Evolutionary conservation across 129 eudicot genomes (phyloP).

Genomic region (Artemisia argyi): DNA sequence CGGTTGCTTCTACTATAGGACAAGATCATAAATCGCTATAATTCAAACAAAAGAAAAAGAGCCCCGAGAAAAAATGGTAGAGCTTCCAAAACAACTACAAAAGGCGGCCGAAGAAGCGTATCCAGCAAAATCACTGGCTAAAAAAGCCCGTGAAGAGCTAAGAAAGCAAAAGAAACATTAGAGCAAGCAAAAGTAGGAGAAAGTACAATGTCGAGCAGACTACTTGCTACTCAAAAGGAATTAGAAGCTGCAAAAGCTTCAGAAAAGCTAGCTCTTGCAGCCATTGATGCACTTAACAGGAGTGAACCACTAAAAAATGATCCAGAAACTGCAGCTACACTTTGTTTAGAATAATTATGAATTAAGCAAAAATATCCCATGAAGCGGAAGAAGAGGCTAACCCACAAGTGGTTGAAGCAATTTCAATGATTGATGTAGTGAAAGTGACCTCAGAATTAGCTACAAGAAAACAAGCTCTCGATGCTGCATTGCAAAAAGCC

Average conservation of each 20-base stretch:
- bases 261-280: conserved; percentile 75
- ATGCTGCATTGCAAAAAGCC: neutral
- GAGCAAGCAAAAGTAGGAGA: conserved; percentile 78
- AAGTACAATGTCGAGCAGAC: conserved; percentile 63
- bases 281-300: conserved; percentile 70
- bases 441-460: conserved; percentile 52
- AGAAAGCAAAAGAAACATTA: conserved; percentile 62
- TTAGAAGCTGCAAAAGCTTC: conserved; percentile 92
- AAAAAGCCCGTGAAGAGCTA: conserved; percentile 62
- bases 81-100: conserved; percentile 74
- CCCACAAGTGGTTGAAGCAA: conserved; percentile 56
- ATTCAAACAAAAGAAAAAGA: conserved; percentile 71
- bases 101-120: conserved; percentile 76
- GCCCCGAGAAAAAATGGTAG: conserved; percentile 74
- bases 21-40: conserved; percentile 49
- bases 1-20: conserved; percentile 72
- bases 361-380: conserved; percentile 70
- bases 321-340: conserved; percentile 51
- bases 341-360: conserved; percentile 81
- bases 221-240: conserved; percentile 80
- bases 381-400: conserved; percentile 91
- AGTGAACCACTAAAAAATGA: conserved; percentile 41
- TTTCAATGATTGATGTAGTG: conserved; percentile 63
- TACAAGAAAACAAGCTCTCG: conserved; percentile 47
- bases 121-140: conserved; percentile 53